Conservation (phyloP, 2,329 filamentous ascomycete genomes). For the Pseudocercospora fijiensis region DNA sequence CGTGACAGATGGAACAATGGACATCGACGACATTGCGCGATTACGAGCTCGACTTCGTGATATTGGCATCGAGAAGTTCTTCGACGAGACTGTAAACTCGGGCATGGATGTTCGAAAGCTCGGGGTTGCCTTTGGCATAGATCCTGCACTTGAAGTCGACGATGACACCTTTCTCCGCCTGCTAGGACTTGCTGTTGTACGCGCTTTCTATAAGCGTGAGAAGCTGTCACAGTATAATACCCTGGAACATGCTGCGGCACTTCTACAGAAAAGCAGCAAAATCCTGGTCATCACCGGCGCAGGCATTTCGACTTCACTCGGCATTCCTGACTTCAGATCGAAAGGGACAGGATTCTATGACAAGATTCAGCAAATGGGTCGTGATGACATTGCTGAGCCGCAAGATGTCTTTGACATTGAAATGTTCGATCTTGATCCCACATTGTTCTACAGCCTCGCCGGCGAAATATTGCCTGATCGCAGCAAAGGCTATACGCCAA, state of each 20-base stretch:
- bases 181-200: slow-evolving; percentile 72
- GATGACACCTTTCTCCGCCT: slow-evolving; percentile 68
- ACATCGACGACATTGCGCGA: slow-evolving; percentile 14
- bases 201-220: slow-evolving; percentile 76
- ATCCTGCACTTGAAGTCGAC: slow-evolving; percentile 65
- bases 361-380: slow-evolving; percentile 73
- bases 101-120: slow-evolving; percentile 77
- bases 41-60: slow-evolving; percentile 56
- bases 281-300: slow-evolving; percentile 94
- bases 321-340: slow-evolving; percentile 95
- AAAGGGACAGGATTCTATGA: slow-evolving; percentile 91
- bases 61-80: slow-evolving; percentile 76
- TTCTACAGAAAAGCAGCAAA: slow-evolving; percentile 73
- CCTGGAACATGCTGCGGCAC: slow-evolving; percentile 77
- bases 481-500: slow-evolving; percentile 74
- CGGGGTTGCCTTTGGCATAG: slow-evolving; percentile 80
- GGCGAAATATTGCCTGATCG: slow-evolving; percentile 83
- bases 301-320: slow-evolving; percentile 92
- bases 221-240: slow-evolving; percentile 80
- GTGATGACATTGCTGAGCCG: slow-evolving; percentile 62
- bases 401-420: slow-evolving; percentile 94
- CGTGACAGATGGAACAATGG: slow-evolving; percentile 19
- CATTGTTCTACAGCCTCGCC: slow-evolving; percentile 85
- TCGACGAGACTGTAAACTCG: slow-evolving; percentile 67
- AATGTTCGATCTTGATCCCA: slow-evolving; percentile 82